Evolutionary conservation across 2,329 filamentous ascomycete genomes (phyloP), one percentile per base, ranked within the genome.

Genomic region (Diplodia sapinea): DNA sequence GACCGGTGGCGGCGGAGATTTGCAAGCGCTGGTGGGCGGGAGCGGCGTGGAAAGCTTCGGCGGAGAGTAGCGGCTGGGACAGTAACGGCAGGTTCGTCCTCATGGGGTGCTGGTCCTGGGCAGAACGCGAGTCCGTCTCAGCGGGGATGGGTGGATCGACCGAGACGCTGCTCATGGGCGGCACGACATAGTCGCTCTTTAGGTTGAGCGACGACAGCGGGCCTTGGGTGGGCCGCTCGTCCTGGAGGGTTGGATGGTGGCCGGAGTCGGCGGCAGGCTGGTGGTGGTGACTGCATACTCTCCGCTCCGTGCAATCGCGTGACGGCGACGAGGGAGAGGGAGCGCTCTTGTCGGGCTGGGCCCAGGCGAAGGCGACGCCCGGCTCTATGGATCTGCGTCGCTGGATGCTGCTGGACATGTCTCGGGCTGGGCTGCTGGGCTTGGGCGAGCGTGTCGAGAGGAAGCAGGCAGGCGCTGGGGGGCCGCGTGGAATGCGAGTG

Each of bases 81-180:
- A 67, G 65, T 36, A 67, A 50, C 38, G 65, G 65, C 50, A 67
- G 49, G 38, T 67, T 67, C 15, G 65, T 50, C 36, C 65, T 43
- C 65, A 67, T 67, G 13, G 65, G 65, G 49, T 67, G 65, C 56
- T 67, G 65, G 65, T 67, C 65, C 56, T 67, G 65, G 33, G 65
- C 65, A 23, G 65, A 67, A 6, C 65, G 65, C 47, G 65, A 67
- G 49, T 67, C 65, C 29, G 65, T 67, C 38, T 67, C 65, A 9
- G 65, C 65, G 20, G 65, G 65, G 54, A 67, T 67, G 49, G 65
- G 65, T 12, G 65, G 65, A 20, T 67, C 65, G 43, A 67, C 65
- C 31, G 65, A 67, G 33, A 67, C 65, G 56, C 65, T 67, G 65
- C 65, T 67, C 65, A 67, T 67, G 55, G 65, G 65, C 20, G 65